These are phyloP conservation scores for Ilyonectria robusta DNA, from an alignment of 2,329 filamentous ascomycete genomes.

Conservation along the genomic window DNA sequence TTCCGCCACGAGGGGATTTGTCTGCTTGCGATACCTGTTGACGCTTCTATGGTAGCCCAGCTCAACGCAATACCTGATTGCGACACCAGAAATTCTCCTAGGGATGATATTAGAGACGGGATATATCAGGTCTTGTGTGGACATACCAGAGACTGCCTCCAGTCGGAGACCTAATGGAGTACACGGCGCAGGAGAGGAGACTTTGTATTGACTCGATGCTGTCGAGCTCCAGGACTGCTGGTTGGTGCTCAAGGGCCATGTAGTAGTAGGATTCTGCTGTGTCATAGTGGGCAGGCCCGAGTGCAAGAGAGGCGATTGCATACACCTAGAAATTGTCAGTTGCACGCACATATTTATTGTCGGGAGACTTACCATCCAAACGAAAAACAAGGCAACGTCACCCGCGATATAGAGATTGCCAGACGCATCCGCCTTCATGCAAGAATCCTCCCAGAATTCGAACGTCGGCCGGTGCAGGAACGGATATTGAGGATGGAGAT, in stretches of 20 bases:
- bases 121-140: no score
- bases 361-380: constrained; percentile 31
- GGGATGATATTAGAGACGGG: background rate
- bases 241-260: constrained; percentile 36
- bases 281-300: constrained; percentile 34
- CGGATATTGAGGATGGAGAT: constrained; percentile 36
- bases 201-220: constrained; percentile 37
- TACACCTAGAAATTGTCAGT: constrained; percentile 22
- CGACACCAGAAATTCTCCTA: constrained; percentile 36
- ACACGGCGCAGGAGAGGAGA: constrained; percentile 30
- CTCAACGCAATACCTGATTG: constrained; percentile 35
- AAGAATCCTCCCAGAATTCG: constrained; percentile 36
- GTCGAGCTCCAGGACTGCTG: constrained; percentile 29
- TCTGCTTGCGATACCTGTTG: constrained; percentile 33
- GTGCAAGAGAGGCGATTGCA: constrained; percentile 33
- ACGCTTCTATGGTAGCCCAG: constrained; percentile 35
- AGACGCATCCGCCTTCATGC: constrained; percentile 32
- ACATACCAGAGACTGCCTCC: constrained; percentile 36
- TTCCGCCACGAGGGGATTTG: constrained; percentile 35
- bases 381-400: constrained; percentile 35
- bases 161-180: constrained; percentile 34
- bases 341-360: rapidly evolving
- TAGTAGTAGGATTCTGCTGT: constrained; percentile 38
- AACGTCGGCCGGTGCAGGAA: constrained; percentile 35
- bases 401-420: constrained; percentile 33